phyloP scores from a whole-genome alignment of 83 land plant species.

The Diphasiastrum complanatum region DNA sequence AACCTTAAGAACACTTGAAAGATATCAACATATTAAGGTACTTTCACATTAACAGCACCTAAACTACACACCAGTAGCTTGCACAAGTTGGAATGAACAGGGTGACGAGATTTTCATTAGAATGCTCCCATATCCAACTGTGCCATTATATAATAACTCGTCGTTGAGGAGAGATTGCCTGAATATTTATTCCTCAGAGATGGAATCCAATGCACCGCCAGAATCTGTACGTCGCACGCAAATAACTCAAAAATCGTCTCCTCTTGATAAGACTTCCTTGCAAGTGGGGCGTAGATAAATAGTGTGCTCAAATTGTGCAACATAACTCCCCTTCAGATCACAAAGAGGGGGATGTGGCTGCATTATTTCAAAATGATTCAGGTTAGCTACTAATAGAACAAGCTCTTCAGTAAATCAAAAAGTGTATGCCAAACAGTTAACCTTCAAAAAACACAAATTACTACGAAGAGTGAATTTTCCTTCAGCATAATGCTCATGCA shows the following conservation, averaged over 20 bases:
- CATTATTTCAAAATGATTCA: conserved; percentile 4
- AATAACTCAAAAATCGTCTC: conserved; percentile 83
- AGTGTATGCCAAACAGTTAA: not conserved
- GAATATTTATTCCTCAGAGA: no score
- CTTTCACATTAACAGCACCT: no score
- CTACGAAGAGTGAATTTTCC: not conserved
- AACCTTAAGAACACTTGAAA: no score
- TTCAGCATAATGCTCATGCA: not conserved
- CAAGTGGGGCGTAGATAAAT: conserved; percentile 89
- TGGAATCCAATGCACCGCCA: no score
- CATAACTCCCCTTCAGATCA: conserved; percentile 88
- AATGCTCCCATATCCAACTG: no score
- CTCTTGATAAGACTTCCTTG: conserved; percentile 89
- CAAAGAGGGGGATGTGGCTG: conserved; percentile 94
- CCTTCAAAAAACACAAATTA: not conserved
- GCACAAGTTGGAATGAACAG: no score
- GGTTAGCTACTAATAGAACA: not conserved
- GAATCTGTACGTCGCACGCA: no score
- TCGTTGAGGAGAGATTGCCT: no score
- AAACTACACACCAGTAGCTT: no score
- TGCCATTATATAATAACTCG: no score
- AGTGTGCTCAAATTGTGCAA: conserved; percentile 93
- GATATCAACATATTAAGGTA: no score
- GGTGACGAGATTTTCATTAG: no score
- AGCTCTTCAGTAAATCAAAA: not conserved